Percentiles rank a stretch among this genome's conserved stretches.
These are phyloP conservation scores for Aegilops bicornis DNA, from an alignment of 176 grass and related monocot genomes.

Conservation along the genomic window DNA sequence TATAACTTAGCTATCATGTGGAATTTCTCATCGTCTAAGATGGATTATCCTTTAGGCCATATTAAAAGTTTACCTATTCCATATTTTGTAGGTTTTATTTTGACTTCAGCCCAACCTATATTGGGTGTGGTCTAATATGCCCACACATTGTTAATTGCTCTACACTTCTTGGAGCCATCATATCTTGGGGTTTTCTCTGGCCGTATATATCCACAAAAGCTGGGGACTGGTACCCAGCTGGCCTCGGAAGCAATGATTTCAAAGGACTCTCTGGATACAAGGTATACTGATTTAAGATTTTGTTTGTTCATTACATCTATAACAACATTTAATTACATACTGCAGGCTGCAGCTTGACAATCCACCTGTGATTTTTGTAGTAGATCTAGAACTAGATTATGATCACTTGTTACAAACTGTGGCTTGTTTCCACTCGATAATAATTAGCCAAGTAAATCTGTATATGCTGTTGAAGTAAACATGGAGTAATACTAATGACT, in stretches of 20 bases:
- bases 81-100: slow-evolving; percentile 82
- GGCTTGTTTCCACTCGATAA: neutral
- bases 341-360: neutral
- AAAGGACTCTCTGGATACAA: slow-evolving; percentile 94
- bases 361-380: neutral
- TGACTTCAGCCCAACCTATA: slow-evolving; percentile 92
- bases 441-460: neutral
- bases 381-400: neutral
- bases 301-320: neutral
- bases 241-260: slow-evolving; percentile 80
- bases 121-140: slow-evolving; percentile 91
- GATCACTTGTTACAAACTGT: neutral
- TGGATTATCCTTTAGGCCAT: neutral
- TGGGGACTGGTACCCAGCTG: slow-evolving; percentile 82
- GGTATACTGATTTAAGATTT: slow-evolving; percentile 37
- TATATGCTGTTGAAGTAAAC: neutral
- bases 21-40: neutral
- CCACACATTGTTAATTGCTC: slow-evolving; percentile 96
- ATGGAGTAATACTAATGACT: slow-evolving; percentile 4
- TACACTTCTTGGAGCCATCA: slow-evolving; percentile 78
- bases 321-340: neutral
- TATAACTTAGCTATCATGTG: neutral
- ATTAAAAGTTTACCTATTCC: neutral
- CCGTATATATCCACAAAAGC: slow-evolving; percentile 76
- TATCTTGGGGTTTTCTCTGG: slow-evolving; percentile 96